These are phyloP conservation scores for Ceratocystiopsis sp. DNA, from an alignment of 2,329 filamentous ascomycete species.

Conservation along the genomic window DNA sequence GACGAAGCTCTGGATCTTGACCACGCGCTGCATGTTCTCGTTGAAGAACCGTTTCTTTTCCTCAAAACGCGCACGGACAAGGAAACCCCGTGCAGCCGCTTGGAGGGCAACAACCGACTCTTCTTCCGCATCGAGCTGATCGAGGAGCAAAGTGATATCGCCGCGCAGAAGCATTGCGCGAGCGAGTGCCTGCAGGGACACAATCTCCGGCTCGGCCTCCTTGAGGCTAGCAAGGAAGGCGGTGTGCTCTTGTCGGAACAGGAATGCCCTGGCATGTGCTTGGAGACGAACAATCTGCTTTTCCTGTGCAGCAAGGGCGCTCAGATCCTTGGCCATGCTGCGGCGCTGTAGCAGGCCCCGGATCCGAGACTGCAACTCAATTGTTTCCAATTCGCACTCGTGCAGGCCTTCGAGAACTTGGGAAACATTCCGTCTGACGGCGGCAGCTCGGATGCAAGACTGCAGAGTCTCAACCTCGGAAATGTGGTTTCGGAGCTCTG, in stretches of 20 bases:
- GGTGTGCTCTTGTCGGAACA: conserved; percentile 42
- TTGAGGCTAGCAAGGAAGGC: conserved; percentile 53
- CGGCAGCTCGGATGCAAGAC: conserved; percentile 34
- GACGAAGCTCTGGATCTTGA: conserved; percentile 96
- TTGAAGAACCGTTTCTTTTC: conserved; percentile 82
- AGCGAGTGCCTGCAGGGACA: conserved; percentile 55
- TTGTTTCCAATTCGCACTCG: conserved; percentile 26
- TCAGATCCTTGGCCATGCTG: conserved; percentile 28
- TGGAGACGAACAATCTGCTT: conserved; percentile 46
- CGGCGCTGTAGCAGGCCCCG: conserved; percentile 45
- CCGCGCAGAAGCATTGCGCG: conserved; percentile 66
- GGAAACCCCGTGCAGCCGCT: conserved; percentile 51
- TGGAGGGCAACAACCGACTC: conserved; percentile 61
- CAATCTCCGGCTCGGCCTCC: conserved; percentile 48
- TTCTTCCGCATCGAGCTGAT: conserved; percentile 68
- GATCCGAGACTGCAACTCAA: conserved; percentile 38
- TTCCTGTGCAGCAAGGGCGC: conserved; percentile 40
- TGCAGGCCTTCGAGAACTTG: conserved; percentile 30
- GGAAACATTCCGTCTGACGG: conserved; percentile 32
- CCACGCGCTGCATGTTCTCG: conserved; percentile 96
- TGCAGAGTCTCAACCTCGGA: conserved; percentile 31
- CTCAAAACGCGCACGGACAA: conserved; percentile 58
- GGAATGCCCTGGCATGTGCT: conserved; percentile 45
- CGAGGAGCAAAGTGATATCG: conserved; percentile 55
- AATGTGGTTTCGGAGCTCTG: conserved; percentile 29